A percentile compares a stretch with the other conserved stretches of the same genome.
phyloP scores from a whole-genome alignment of 495 filamentous ascomycete species.

The Penicillium herquei region DNA sequence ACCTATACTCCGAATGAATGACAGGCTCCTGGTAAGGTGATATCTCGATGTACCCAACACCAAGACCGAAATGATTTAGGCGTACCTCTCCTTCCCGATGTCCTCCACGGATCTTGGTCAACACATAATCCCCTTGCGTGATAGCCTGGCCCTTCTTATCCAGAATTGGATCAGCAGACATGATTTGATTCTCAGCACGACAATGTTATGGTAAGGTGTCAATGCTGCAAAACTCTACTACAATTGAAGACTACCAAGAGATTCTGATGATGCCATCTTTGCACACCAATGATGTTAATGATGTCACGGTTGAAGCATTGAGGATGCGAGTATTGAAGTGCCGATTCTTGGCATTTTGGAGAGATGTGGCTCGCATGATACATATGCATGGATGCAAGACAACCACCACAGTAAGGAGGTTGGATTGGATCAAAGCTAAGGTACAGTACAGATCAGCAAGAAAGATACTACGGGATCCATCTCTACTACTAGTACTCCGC shows the following conservation, averaged over 20 bases:
- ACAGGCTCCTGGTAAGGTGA: background rate
- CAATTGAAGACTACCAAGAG: background rate
- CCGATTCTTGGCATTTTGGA: background rate
- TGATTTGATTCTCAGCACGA: background rate
- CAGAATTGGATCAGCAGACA: conserved; percentile 14
- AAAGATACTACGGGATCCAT: background rate
- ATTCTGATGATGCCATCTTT: conserved; percentile 4
- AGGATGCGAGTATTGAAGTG: background rate
- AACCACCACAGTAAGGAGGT: background rate
- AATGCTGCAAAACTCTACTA: background rate
- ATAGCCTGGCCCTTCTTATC: conserved; percentile 20
- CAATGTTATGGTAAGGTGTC: conserved; percentile 1
- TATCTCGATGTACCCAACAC: background rate
- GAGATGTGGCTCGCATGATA: background rate
- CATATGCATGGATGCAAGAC: background rate
- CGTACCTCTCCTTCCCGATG: conserved; percentile 22
- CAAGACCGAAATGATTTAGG: background rate
- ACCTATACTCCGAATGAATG: conserved; percentile 12
- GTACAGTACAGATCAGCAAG: background rate
- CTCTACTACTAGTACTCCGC: background rate
- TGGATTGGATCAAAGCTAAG: background rate
- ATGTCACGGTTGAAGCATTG: conserved; percentile 10
- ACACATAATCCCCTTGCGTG: conserved; percentile 19
- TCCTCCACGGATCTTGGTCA: conserved; percentile 17
- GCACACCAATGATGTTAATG: conserved; percentile 8